A percentile compares a stretch with the other conserved stretches of the same genome.
These are phyloP conservation scores for Blepharisma stoltei DNA, from an alignment of 73 alveolate species.

Conservation along the genomic window DNA sequence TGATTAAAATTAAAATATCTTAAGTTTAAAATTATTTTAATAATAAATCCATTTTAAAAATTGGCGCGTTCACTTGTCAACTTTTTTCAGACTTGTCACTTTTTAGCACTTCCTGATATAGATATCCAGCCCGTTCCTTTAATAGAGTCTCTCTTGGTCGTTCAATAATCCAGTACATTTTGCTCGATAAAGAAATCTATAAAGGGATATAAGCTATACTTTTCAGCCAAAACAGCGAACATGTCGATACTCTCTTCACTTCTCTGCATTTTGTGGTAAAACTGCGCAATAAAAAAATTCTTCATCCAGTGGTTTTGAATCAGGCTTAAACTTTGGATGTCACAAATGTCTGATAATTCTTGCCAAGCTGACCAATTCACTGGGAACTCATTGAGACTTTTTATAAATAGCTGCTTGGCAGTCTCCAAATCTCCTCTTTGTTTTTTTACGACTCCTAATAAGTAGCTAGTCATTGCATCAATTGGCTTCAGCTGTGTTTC, in stretches of 20 bases:
- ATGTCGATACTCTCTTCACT: conserved; percentile 78
- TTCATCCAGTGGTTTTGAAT: conserved; percentile 94
- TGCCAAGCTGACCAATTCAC: conserved; percentile 98
- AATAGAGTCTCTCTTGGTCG: too few species aligned
- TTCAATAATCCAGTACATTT: too few species aligned
- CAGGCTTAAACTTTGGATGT: conserved; percentile 58
- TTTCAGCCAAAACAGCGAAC: conserved; percentile 59
- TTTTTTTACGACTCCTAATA: conserved; percentile 88
- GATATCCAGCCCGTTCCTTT: too few species aligned
- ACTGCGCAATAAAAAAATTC: conserved; percentile 84
- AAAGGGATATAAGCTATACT: too few species aligned
- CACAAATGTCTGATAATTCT: conserved; percentile 76
- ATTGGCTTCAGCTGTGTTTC: conserved; percentile 48
- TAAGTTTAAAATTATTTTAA: too few species aligned
- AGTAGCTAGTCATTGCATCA: conserved; percentile 59
- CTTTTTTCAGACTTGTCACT: too few species aligned
- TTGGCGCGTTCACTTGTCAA: too few species aligned
- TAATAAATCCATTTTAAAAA: too few species aligned
- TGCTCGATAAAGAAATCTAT: too few species aligned
- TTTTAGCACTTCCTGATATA: too few species aligned
- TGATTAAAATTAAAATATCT: too few species aligned
- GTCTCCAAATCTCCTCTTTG: conserved; percentile 81
- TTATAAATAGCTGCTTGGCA: conserved; percentile 79
- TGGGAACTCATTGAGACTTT: conserved; percentile 86
- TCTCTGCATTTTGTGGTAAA: conserved; percentile 81